Evolutionary conservation across 2,329 filamentous ascomycete species (phyloP).

Genomic region (Xylariaceae sp.): DNA sequence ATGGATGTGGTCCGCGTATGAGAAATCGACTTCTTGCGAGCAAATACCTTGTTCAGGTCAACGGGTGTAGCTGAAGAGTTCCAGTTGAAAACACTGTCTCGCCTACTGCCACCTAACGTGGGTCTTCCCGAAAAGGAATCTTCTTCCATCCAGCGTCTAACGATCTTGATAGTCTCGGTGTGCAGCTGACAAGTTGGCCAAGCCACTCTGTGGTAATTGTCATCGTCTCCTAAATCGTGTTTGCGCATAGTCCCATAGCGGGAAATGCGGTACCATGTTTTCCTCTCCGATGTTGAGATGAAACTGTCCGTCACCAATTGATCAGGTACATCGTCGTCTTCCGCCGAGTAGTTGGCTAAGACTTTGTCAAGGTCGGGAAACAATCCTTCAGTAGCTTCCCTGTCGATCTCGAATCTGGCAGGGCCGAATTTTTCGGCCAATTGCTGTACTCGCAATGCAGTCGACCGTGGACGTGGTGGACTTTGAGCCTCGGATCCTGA

Average conservation of each 20-base stretch:
- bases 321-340: constrained; percentile 36
- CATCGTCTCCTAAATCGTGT: constrained; percentile 53
- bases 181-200: constrained; percentile 55
- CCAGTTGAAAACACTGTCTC: constrained; percentile 57
- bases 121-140: constrained; percentile 53
- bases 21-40: constrained; percentile 26
- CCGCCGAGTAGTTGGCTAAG: constrained; percentile 1
- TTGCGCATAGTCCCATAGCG: constrained; percentile 55
- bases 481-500: not conserved
- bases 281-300: constrained; percentile 52
- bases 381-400: constrained; percentile 22
- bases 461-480: not conserved
- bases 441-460: constrained; percentile 12
- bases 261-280: constrained; percentile 62
- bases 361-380: constrained; percentile 25
- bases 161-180: constrained; percentile 51
- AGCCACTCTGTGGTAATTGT: constrained; percentile 54
- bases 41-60: constrained; percentile 43
- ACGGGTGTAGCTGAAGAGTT: constrained; percentile 48
- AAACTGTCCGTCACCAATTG: constrained; percentile 49
- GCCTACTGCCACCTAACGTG: constrained; percentile 38
- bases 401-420: constrained; percentile 18
- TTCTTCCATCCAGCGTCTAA: constrained; percentile 63
- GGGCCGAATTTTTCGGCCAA: constrained; percentile 26
- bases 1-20: constrained; percentile 23